Conservation (phyloP, 2,329 filamentous ascomycete species). For the Neofusicoccum ribis region DNA sequence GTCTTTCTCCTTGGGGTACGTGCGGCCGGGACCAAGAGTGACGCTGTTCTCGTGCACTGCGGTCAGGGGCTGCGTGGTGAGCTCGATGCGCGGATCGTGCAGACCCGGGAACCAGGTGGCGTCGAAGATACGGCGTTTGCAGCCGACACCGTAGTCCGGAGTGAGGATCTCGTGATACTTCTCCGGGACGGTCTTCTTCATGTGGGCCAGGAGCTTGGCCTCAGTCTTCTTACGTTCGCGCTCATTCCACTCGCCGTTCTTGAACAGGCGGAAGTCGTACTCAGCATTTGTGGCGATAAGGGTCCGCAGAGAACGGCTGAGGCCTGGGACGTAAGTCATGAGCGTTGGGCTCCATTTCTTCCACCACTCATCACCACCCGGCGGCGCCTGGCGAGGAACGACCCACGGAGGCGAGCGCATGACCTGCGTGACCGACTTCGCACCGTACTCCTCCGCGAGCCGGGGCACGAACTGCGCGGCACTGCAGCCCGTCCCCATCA, state of each 20-base stretch:
- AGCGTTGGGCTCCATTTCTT: slow-evolving; percentile 49
- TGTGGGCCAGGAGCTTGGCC: slow-evolving; percentile 45
- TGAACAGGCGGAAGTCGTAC: slow-evolving; percentile 50
- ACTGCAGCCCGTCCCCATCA: slow-evolving; percentile 60
- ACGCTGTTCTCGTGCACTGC: slow-evolving; percentile 53
- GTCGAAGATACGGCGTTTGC: slow-evolving; percentile 65
- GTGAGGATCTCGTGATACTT: slow-evolving; percentile 64
- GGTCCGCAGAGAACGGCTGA: slow-evolving; percentile 49
- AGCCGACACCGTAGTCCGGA: slow-evolving; percentile 63
- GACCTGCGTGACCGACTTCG: slow-evolving; percentile 59
- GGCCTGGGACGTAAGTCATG: slow-evolving; percentile 51
- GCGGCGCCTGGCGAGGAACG: slow-evolving; percentile 42
- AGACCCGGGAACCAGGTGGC: slow-evolving; percentile 56
- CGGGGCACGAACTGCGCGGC: slow-evolving; percentile 58
- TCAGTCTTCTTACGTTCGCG: slow-evolving; percentile 43
- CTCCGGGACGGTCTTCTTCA: slow-evolving; percentile 54
- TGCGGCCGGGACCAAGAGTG: slow-evolving; percentile 51
- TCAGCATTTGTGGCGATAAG: slow-evolving; percentile 46
- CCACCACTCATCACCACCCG: slow-evolving; percentile 44
- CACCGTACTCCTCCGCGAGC: slow-evolving; percentile 49
- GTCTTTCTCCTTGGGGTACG: slow-evolving; percentile 40
- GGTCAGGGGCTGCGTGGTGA: slow-evolving; percentile 53
- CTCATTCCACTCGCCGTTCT: slow-evolving; percentile 39
- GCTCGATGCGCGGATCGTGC: slow-evolving; percentile 53
- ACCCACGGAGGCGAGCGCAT: slow-evolving; percentile 62